Base-by-base conservation (phyloP, 352 stramenopile genomes). In the Phytophthora hibernalis region DNA sequence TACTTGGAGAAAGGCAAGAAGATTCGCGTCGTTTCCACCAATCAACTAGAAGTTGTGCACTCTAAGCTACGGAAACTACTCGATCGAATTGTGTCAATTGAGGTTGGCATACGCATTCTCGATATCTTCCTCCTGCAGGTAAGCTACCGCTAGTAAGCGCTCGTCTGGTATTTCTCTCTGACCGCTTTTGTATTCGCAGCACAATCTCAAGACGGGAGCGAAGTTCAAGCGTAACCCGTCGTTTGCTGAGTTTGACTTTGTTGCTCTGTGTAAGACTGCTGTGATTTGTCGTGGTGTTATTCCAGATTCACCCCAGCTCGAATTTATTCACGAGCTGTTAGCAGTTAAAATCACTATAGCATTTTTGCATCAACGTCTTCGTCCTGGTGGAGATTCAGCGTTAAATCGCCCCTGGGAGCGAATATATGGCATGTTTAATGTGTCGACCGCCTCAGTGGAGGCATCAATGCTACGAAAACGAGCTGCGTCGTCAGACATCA, bases 41-140 rank as follows among this genome's bases (percentile, higher is more conserved):
- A 48, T 20, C 48, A 65, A 11, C 26, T 58, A 0, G 58, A 65
- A 48, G 58, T 38, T 5, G 47, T 66, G 42, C 58, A 33, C 49
- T 66, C 51, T 6, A 55, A 61, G 22, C 30, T 56, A 4, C 31
- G 31, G 12, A 61, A 61, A 18, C 50, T 61, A 0, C 51, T 61
- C 22, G 50, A 61, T 44, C 31, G 60, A 5, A 22, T 51, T 42
- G 1, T 61, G 7, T 52, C 31, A 11, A 37, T 52, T 30, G 30
- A 68, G 55, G 42, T 56, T 18, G 60, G 50, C 4, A 22, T 61
- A 12, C 43, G 42, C 38, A 66, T 66, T 16, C 28, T 60, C 11
- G 49, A 59, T 30, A 60, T 60, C 20, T 49, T 49, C 42, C 3
- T 49, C 18, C 18, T 49, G 10, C 42, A 49, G 42, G 42, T 49